phyloP scores from a whole-genome alignment of 2,329 filamentous ascomycete genomes.

The Emergomyces pasteurianus region DNA sequence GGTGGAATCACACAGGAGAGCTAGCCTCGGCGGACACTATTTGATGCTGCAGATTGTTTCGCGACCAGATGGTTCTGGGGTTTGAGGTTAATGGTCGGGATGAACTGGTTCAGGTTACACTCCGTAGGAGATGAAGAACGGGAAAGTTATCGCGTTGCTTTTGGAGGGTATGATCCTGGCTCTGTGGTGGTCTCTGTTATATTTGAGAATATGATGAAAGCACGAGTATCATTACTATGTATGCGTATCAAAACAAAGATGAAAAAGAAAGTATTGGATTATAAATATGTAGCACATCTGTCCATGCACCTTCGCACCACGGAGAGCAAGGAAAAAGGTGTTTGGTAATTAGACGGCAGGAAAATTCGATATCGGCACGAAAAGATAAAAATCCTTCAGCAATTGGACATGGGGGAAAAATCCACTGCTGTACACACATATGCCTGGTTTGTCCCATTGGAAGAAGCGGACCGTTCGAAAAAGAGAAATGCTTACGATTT shows the following conservation, averaged over 20 bases:
- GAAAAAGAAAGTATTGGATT: too few species aligned
- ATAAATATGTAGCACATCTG: slow-evolving; percentile 30
- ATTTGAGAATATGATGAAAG: not conserved
- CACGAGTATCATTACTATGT: not conserved
- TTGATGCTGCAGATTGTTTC: slow-evolving; percentile 51
- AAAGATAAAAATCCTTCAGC: slow-evolving; percentile 53
- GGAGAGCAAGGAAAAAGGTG: slow-evolving; percentile 27
- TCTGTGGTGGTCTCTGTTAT: slow-evolving; percentile 39
- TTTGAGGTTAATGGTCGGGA: slow-evolving; percentile 57
- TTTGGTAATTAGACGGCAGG: slow-evolving; percentile 38
- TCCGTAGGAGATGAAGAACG: slow-evolving; percentile 45
- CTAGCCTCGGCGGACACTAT: too few species aligned
- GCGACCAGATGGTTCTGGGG: slow-evolving; percentile 48
- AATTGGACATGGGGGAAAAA: slow-evolving; percentile 46
- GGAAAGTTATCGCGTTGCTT: slow-evolving; percentile 41
- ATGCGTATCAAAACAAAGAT: not conserved
- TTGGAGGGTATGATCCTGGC: slow-evolving; percentile 44
- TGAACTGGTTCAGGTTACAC: slow-evolving; percentile 48
- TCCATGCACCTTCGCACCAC: slow-evolving; percentile 37
- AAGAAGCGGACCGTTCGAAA: not conserved
- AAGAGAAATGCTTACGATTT: not conserved
- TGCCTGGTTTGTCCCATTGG: slow-evolving; percentile 33
- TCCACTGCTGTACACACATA: slow-evolving; percentile 61
- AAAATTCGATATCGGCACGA: slow-evolving; percentile 49
- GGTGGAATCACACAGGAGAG: too few species aligned